Conservation (phyloP, 192 early-diverging fungal genomes). For the Backusella parvicylindrica region DNA sequence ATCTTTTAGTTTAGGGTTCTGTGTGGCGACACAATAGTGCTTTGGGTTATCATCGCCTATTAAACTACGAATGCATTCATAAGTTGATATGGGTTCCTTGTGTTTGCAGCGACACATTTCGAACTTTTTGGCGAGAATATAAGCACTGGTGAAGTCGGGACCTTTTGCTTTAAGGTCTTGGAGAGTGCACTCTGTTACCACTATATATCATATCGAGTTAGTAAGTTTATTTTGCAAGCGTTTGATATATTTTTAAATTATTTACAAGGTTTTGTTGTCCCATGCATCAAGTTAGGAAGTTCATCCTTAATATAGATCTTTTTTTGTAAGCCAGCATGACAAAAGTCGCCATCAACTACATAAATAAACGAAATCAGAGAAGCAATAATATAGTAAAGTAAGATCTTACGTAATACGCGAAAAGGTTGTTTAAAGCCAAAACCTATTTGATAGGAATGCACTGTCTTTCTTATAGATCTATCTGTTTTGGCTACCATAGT, state of each 20-base stretch:
- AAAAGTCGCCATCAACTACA: slow-evolving; percentile 81
- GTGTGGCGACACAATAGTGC: slow-evolving; percentile 84
- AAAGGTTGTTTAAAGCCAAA: slow-evolving; percentile 93
- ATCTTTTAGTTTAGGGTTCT: slow-evolving; percentile 65
- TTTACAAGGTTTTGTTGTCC: slow-evolving; percentile 65
- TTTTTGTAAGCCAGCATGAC: slow-evolving; percentile 60
- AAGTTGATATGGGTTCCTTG: slow-evolving; percentile 53
- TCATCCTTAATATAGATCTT: slow-evolving; percentile 59
- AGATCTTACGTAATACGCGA: slow-evolving; percentile 68
- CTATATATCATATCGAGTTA: no score
- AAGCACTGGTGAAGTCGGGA: slow-evolving; percentile 56
- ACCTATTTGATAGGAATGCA: slow-evolving; percentile 74
- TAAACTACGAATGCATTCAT: slow-evolving; percentile 71
- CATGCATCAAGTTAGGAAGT: slow-evolving; percentile 64
- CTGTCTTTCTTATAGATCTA: slow-evolving; percentile 77
- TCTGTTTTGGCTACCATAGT: slow-evolving; percentile 80
- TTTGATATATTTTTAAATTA: not conserved
- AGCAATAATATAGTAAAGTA: not conserved
- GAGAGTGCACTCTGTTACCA: slow-evolving; percentile 69
- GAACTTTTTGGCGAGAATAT: slow-evolving; percentile 57
- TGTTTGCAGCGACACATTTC: slow-evolving; percentile 85
- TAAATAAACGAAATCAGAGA: not conserved
- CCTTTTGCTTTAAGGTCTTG: slow-evolving; percentile 66
- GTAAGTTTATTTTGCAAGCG: no score
- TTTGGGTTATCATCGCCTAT: slow-evolving; percentile 73